A percentile compares a stretch with the other conserved stretches of the same genome.
phyloP scores from a whole-genome alignment of 2,329 filamentous ascomycete species.

The Chaetomiaceae sp. region DNA sequence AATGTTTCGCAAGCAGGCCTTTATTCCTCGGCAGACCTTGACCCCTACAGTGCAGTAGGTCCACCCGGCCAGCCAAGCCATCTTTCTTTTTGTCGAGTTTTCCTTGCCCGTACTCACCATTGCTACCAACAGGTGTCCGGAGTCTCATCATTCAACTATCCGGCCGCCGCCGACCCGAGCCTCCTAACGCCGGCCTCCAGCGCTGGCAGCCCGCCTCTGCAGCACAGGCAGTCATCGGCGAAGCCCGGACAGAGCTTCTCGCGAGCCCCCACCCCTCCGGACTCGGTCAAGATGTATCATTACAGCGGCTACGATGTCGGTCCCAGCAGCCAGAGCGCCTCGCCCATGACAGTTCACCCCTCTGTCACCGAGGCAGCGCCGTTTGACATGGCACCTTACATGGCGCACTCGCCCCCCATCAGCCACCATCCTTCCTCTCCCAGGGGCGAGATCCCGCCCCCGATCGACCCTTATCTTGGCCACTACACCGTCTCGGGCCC shows the following conservation, averaged over 20 bases:
- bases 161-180: conserved; percentile 36
- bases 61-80: too few species aligned
- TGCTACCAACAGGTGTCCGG: conserved; percentile 24
- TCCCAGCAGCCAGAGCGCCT: conserved; percentile 39
- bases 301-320: conserved; percentile 40
- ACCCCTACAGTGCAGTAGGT: conserved; percentile 26
- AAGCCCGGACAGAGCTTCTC: conserved; percentile 39
- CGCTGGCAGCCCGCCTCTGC: conserved; percentile 43
- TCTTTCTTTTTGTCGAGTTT: too few species aligned
- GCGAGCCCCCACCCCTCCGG: conserved; percentile 47
- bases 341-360: conserved; percentile 42
- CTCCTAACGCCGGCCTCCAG: conserved; percentile 50
- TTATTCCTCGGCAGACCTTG: conserved; percentile 22
- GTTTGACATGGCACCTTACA: conserved; percentile 35
- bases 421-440: conserved; percentile 29
- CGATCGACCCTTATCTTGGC: conserved; percentile 33
- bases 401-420: conserved; percentile 31
- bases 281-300: conserved; percentile 41
- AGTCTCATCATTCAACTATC: conserved; percentile 37
- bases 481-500: conserved; percentile 35
- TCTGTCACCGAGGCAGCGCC: conserved; percentile 33
- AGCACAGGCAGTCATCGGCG: conserved; percentile 33
- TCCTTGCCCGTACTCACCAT: conserved; percentile 17
- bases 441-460: conserved; percentile 33
- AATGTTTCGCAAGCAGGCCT: conserved; percentile 18